Evolutionary conservation across 192 early-diverging fungal genomes (phyloP).

Genomic region (Podila minutissima): DNA sequence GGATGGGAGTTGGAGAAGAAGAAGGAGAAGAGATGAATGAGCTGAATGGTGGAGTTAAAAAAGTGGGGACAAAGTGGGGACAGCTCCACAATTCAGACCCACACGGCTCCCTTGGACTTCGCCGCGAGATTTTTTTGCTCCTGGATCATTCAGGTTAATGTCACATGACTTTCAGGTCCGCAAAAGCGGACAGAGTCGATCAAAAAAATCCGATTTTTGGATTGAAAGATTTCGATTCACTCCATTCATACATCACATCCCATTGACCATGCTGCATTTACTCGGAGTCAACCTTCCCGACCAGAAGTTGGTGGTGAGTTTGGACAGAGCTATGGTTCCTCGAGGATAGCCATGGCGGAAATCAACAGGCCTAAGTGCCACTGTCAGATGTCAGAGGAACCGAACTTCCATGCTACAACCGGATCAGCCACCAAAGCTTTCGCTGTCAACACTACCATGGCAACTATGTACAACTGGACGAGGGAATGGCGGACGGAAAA

Average conservation of each 20-base stretch:
- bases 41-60: background rate
- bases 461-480: too few species aligned
- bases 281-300: conserved; percentile 96
- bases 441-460: too few species aligned
- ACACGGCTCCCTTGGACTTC: background rate
- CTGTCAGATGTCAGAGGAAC: too few species aligned
- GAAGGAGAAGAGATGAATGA: background rate
- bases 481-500: too few species aligned
- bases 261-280: conserved; percentile 80
- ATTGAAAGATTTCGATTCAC: background rate
- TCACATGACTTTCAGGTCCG: too few species aligned
- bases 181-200: too few species aligned
- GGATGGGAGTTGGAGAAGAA: background rate
- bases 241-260: background rate
- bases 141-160: too few species aligned
- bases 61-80: background rate
- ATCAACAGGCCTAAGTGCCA: background rate
- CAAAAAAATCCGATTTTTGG: too few species aligned
- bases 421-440: too few species aligned
- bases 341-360: background rate
- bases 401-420: too few species aligned
- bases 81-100: background rate
- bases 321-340: too few species aligned
- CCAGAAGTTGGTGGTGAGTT: conserved; percentile 76
- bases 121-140: background rate